phyloP scores from a whole-genome alignment of 2,329 filamentous ascomycete species.

The Exophiala calicioides region DNA sequence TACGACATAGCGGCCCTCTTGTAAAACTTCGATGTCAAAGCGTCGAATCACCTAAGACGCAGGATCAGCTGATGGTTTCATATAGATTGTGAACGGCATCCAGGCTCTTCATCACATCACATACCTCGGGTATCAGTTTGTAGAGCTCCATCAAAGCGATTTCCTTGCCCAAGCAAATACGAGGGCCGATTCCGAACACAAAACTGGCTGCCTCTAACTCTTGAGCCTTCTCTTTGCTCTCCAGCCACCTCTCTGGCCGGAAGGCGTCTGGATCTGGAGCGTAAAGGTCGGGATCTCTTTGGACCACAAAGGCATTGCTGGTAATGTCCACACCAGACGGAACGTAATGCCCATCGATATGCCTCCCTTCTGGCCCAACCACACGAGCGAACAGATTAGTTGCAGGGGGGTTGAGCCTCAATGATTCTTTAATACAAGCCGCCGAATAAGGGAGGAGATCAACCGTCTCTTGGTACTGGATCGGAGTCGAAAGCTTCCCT shows the following conservation, averaged over 20 bases:
- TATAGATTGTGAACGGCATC: background rate
- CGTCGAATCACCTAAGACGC: background rate
- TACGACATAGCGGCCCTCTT: constrained; percentile 1
- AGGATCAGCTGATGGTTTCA: background rate
- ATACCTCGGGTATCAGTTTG: constrained; percentile 3
- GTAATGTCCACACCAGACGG: constrained; percentile 23
- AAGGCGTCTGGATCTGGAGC: constrained; percentile 9
- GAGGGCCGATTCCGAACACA: constrained; percentile 41
- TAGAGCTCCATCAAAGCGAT: constrained; percentile 24
- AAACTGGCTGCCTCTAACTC: constrained; percentile 33
- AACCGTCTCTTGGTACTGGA: constrained; percentile 30
- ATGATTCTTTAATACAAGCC: constrained; percentile 39
- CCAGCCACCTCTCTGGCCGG: constrained; percentile 16
- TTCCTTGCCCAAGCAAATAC: constrained; percentile 42
- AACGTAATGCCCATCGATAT: constrained; percentile 34
- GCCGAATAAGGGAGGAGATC: constrained; percentile 34
- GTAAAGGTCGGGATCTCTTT: constrained; percentile 47
- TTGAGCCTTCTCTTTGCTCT: constrained; percentile 17
- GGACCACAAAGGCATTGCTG: constrained; percentile 39
- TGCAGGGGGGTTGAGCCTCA: constrained; percentile 39
- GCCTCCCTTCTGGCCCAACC: constrained; percentile 34
- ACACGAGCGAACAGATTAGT: constrained; percentile 37
- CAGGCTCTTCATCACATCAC: background rate
- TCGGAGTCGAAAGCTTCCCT: constrained; percentile 30
- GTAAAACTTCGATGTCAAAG: constrained; percentile 1